A percentile compares a stretch with the other conserved stretches of the same genome.
phyloP scores from a whole-genome alignment of 768 basidiomycete species.

The Termitomyces sp. region DNA sequence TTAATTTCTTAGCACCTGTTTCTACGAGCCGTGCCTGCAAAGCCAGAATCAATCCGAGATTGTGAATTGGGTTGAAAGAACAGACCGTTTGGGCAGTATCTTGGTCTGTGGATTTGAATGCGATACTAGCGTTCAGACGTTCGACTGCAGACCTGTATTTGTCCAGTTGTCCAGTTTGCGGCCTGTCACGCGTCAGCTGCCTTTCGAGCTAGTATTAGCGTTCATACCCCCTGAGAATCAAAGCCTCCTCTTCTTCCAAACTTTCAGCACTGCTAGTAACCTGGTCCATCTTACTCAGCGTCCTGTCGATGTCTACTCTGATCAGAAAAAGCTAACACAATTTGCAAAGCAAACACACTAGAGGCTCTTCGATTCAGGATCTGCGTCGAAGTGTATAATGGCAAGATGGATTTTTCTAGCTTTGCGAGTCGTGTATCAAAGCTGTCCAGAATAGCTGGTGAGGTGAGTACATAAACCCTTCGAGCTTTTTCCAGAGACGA shows the following conservation, averaged over 20 bases:
- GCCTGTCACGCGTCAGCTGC: constrained; percentile 38
- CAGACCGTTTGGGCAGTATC: constrained; percentile 54
- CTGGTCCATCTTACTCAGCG: constrained; percentile 75
- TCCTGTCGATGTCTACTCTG: constrained; percentile 71
- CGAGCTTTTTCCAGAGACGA: constrained; percentile 23
- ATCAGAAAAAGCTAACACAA: background rate
- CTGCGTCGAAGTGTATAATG: constrained; percentile 78
- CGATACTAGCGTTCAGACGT: constrained; percentile 74
- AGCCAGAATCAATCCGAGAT: background rate
- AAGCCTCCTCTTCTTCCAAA: constrained; percentile 71
- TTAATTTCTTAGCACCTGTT: constrained; percentile 79
- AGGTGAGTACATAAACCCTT: constrained; percentile 24
- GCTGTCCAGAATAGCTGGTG: constrained; percentile 74
- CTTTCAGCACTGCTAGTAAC: constrained; percentile 74
- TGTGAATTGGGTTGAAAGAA: background rate
- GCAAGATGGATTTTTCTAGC: constrained; percentile 82
- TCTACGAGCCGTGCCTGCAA: constrained; percentile 68
- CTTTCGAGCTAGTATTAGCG: background rate
- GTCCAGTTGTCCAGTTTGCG: constrained; percentile 64
- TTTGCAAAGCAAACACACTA: constrained; percentile 47
- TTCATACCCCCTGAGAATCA: constrained; percentile 70
- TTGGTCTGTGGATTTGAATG: constrained; percentile 63
- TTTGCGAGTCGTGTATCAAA: constrained; percentile 81
- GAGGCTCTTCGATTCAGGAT: constrained; percentile 65
- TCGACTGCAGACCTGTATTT: constrained; percentile 71